Conservation (phyloP, 2,329 filamentous ascomycete species). For the Elsinoe arachidis region DNA sequence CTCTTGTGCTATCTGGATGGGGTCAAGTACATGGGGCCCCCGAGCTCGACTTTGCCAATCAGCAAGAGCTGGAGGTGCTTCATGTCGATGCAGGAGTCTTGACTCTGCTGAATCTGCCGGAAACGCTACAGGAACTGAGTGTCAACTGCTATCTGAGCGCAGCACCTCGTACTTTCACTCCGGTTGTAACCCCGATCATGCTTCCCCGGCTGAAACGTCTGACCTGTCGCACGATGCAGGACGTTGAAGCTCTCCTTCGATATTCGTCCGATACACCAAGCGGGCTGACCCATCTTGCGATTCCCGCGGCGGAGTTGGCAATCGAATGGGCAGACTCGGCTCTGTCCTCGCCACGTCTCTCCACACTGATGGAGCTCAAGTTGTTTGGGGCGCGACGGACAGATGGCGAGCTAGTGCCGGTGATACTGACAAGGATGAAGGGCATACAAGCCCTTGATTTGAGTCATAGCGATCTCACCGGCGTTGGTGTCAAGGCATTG, state of each 20-base stretch:
- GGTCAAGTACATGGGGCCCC: slow-evolving; percentile 1
- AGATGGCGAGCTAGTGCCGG: slow-evolving; percentile 10
- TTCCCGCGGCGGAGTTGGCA: not conserved
- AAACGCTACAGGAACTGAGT: not conserved
- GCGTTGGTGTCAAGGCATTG: slow-evolving; percentile 33
- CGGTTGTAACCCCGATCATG: not conserved
- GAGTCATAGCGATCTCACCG: slow-evolving; percentile 31
- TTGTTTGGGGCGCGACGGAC: slow-evolving; percentile 3
- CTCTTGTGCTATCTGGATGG: not conserved
- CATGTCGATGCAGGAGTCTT: slow-evolving; percentile 4
- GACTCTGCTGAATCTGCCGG: not conserved
- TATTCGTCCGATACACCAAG: not conserved
- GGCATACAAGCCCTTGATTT: slow-evolving; percentile 28
- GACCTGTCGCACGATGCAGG: slow-evolving; percentile 3
- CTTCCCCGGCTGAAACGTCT: not conserved
- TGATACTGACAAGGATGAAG: slow-evolving; percentile 11
- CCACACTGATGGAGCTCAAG: slow-evolving; percentile 2
- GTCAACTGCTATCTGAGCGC: slow-evolving; percentile 7
- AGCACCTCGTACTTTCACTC: not conserved
- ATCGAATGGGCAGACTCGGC: slow-evolving; percentile 9
- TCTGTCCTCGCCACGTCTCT: slow-evolving; percentile 8
- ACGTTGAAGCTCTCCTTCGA: not conserved
- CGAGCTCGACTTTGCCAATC: slow-evolving; percentile 1
- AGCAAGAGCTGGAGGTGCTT: not conserved
- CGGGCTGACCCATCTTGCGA: not conserved